Percentiles rank a stretch among this genome's conserved stretches.
phyloP scores from a whole-genome alignment of 192 early-diverging fungal species.

The Anaeromyces robustus region DNA sequence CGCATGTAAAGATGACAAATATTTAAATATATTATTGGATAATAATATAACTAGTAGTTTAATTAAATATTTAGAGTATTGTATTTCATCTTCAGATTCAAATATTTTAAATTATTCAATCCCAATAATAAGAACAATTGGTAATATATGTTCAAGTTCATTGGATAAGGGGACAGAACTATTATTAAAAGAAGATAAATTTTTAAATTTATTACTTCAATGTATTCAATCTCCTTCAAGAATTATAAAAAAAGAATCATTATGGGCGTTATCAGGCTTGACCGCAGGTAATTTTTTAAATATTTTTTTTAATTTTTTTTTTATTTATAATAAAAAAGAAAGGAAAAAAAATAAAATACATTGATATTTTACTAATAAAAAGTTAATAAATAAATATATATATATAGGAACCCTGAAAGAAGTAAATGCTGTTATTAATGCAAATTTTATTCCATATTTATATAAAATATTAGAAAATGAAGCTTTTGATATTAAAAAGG shows the following conservation, averaged over 20 bases:
- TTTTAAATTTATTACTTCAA: neutral
- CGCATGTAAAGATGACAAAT: neutral
- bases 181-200: neutral
- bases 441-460: neutral
- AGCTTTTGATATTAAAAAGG: neutral
- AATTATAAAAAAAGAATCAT: neutral
- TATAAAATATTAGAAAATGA: neutral
- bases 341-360: too few species aligned
- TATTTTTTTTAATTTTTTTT: too few species aligned
- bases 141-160: neutral
- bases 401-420: neutral
- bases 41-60: neutral
- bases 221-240: neutral
- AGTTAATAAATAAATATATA: neutral
- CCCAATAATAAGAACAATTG: neutral
- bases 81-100: neutral
- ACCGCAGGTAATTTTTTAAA: neutral
- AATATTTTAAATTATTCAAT: neutral
- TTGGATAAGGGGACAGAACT: neutral
- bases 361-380: too few species aligned
- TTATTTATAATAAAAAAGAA: too few species aligned
- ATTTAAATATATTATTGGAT: neutral
- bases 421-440: neutral
- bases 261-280: neutral
- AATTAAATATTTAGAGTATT: neutral